A percentile compares a stretch with the other conserved stretches of the same genome.
Evolutionary conservation across 2,329 filamentous ascomycete species (phyloP).

Genomic region (Helotiales sp.): DNA sequence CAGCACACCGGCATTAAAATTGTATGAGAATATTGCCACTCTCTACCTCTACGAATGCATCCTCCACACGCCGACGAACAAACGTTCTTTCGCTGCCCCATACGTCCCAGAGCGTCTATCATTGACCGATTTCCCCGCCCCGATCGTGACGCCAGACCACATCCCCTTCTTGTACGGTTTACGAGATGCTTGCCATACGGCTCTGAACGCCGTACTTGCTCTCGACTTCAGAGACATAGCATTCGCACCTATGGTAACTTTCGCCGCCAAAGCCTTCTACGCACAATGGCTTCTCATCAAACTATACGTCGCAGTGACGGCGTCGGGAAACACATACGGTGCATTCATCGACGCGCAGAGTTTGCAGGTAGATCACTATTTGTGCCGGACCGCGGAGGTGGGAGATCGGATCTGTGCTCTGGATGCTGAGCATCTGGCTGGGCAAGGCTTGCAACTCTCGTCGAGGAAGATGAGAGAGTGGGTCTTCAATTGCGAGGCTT

Average conservation of each 20-base stretch:
- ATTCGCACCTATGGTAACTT: slow-evolving; percentile 2
- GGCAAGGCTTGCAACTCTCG: not conserved
- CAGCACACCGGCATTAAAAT: not conserved
- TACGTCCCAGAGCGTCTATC: slow-evolving; percentile 18
- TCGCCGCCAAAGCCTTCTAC: slow-evolving; percentile 11
- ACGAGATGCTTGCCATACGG: slow-evolving; percentile 10
- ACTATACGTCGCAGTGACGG: slow-evolving; percentile 12
- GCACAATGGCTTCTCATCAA: slow-evolving; percentile 18
- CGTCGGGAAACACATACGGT: slow-evolving; percentile 17
- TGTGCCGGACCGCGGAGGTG: not conserved
- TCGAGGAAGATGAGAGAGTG: slow-evolving; percentile 15
- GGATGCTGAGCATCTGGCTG: not conserved
- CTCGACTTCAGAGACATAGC: slow-evolving; percentile 6
- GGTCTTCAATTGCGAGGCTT: slow-evolving; percentile 10
- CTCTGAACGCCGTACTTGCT: not conserved
- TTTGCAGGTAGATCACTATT: slow-evolving; percentile 9
- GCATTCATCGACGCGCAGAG: slow-evolving; percentile 12
- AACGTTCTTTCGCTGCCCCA: slow-evolving; percentile 17
- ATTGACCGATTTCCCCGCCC: slow-evolving; percentile 14
- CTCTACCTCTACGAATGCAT: slow-evolving; percentile 17
- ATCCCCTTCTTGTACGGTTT: slow-evolving; percentile 9
- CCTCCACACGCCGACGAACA: slow-evolving; percentile 19
- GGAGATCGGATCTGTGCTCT: not conserved
- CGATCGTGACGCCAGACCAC: slow-evolving; percentile 14
- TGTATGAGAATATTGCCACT: slow-evolving; percentile 14